Percentiles rank a stretch among this genome's conserved stretches.
Conservation (phyloP, 495 filamentous ascomycete genomes). For the Penicillium arizonense region DNA sequence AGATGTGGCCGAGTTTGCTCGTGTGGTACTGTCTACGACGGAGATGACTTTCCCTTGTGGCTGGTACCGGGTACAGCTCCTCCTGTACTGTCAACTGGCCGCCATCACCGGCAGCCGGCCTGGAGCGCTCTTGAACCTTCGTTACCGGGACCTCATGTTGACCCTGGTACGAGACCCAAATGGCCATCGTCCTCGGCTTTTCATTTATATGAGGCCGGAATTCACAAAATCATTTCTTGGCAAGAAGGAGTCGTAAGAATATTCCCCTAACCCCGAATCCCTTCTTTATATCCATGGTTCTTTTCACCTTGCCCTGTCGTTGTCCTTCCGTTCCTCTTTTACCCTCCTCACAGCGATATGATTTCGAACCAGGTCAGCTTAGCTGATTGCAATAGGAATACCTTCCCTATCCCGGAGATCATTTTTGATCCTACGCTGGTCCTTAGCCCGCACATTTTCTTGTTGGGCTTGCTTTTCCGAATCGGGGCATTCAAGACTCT, state of each 20-base stretch:
- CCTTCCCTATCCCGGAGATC: slow-evolving; percentile 30
- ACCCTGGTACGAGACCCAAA: slow-evolving; percentile 35
- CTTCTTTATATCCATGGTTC: slow-evolving; percentile 2
- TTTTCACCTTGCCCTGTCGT: background rate
- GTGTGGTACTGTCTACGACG: slow-evolving; percentile 29
- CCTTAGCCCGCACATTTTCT: slow-evolving; percentile 27
- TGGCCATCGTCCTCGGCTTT: slow-evolving; percentile 22
- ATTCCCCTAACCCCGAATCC: background rate
- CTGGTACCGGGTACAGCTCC: slow-evolving; percentile 30
- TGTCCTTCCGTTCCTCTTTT: background rate
- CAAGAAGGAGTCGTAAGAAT: slow-evolving; percentile 29
- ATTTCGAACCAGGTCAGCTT: background rate
- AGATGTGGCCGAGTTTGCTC: slow-evolving; percentile 32
- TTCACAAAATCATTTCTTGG: slow-evolving; percentile 35
- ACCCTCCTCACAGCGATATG: no score
- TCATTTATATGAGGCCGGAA: slow-evolving; percentile 31
- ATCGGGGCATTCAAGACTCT: slow-evolving; percentile 27
- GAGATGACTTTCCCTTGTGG: slow-evolving; percentile 34
- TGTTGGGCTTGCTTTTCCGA: slow-evolving; percentile 30
- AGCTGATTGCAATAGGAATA: slow-evolving; percentile 23
- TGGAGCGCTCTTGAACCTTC: slow-evolving; percentile 30
- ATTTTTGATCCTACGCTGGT: slow-evolving; percentile 29
- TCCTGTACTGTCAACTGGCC: slow-evolving; percentile 36
- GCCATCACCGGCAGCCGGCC: slow-evolving; percentile 33
- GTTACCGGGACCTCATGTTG: slow-evolving; percentile 22